Evolutionary conservation across 1,284 basidiomycete species (phyloP).

Genomic region (Cerioporus squamosus): DNA sequence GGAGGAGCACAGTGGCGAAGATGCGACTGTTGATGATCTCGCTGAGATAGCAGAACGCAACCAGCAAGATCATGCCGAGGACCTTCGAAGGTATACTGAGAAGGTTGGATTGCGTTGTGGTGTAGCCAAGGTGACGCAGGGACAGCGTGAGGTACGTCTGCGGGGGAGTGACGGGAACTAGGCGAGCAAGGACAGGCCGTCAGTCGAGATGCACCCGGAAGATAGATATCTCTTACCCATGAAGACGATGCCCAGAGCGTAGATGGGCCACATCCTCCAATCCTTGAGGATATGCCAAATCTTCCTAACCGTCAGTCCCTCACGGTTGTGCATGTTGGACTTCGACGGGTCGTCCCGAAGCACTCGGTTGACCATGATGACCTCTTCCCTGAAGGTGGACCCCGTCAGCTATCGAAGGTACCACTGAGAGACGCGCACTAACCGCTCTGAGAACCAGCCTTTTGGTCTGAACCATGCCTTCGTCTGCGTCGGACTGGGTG

Average conservation of each 20-base stretch:
- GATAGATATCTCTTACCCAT: conserved; percentile 38
- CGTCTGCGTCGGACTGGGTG: conserved; percentile 69
- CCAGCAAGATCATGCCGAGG: conserved; percentile 41
- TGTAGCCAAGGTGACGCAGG: conserved; percentile 63
- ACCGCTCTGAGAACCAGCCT: conserved; percentile 69
- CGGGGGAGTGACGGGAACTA: conserved; percentile 55
- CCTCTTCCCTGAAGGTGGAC: conserved; percentile 34
- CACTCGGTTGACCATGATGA: conserved; percentile 56
- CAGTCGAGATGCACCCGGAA: conserved; percentile 7
- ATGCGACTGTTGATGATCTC: conserved; percentile 61
- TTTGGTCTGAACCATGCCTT: conserved; percentile 68
- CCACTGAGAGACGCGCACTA: background rate
- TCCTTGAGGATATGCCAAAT: conserved; percentile 63
- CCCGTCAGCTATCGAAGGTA: background rate
- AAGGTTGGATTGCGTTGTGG: conserved; percentile 63
- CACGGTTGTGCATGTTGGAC: conserved; percentile 81
- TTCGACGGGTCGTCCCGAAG: conserved; percentile 75
- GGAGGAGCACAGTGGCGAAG: conserved; percentile 55
- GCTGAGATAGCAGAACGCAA: conserved; percentile 54
- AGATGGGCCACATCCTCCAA: conserved; percentile 75
- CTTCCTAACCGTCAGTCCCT: conserved; percentile 60
- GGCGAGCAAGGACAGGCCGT: conserved; percentile 17
- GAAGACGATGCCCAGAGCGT: conserved; percentile 51
- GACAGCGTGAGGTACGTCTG: conserved; percentile 64
- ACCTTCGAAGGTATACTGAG: conserved; percentile 58